Percentiles rank a stretch among this genome's conserved stretches.
Conservation (phyloP, 164 flowering plant genomes). For the Taxillus chinensis region DNA sequence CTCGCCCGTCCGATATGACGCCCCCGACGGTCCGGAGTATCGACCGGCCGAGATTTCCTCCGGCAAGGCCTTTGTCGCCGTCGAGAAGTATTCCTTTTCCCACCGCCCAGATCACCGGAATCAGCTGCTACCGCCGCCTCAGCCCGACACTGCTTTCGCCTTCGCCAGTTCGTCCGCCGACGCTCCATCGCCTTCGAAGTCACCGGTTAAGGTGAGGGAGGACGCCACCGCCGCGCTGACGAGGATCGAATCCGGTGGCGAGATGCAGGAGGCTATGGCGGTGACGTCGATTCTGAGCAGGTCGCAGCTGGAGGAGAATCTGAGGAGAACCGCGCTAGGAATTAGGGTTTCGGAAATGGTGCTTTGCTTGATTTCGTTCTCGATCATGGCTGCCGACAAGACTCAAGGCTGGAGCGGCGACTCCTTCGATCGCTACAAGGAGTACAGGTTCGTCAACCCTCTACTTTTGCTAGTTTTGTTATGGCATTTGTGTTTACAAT, state of each 20-base stretch:
- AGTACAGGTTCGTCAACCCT: slow-evolving; percentile 48
- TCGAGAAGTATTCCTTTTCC: slow-evolving; percentile 19
- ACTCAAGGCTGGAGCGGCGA: slow-evolving; percentile 96
- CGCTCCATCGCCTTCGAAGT: neutral
- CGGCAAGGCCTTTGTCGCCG: slow-evolving; percentile 26
- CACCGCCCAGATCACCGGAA: neutral
- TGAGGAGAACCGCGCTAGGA: slow-evolving; percentile 46
- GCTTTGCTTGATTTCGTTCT: slow-evolving; percentile 71
- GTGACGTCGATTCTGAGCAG: slow-evolving; percentile 28
- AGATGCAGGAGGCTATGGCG: slow-evolving; percentile 8
- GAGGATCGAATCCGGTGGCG: slow-evolving; percentile 23
- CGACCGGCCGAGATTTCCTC: slow-evolving; percentile 14
- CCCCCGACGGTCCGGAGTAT: slow-evolving; percentile 17
- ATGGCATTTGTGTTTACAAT: no score
- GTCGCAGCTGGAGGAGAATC: slow-evolving; percentile 26
- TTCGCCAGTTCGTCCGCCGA: no score
- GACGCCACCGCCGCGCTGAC: slow-evolving; percentile 10
- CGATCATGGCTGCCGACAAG: slow-evolving; percentile 88
- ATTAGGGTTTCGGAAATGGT: slow-evolving; percentile 55
- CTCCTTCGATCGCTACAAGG: slow-evolving; percentile 86
- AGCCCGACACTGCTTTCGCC: neutral
- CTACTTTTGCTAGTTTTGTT: no score
- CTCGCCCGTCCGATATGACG: slow-evolving; percentile 45
- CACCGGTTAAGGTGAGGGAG: slow-evolving; percentile 15
- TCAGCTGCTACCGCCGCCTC: no score